These are phyloP conservation scores for Aspergillus alliaceus DNA, from an alignment of 2,329 filamentous ascomycete species.

Conservation along the genomic window DNA sequence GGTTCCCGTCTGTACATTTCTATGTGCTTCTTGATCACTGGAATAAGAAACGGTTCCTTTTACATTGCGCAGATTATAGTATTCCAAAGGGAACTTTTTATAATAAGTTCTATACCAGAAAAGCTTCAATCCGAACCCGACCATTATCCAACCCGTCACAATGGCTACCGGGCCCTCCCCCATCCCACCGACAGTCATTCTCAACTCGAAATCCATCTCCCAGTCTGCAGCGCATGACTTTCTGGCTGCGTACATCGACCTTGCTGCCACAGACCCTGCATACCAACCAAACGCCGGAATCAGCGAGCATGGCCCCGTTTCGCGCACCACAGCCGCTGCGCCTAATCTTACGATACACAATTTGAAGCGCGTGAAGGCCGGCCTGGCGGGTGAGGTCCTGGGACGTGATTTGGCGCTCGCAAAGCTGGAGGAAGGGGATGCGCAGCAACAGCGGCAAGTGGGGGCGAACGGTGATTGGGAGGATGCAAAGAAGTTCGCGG, in stretches of 20 bases:
- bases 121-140: no score
- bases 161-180: conserved; percentile 40
- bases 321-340: conserved; percentile 40
- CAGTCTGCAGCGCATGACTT: conserved; percentile 43
- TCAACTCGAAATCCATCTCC: conserved; percentile 35
- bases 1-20: neutral
- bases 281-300: conserved; percentile 47
- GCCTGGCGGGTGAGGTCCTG: conserved; percentile 43
- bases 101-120: neutral
- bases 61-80: neutral
- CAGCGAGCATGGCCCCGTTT: conserved; percentile 44
- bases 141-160: conserved; percentile 13
- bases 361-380: conserved; percentile 46
- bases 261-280: conserved; percentile 42
- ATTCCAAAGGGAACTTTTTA: neutral
- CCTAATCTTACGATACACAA: conserved; percentile 47
- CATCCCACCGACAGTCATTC: conserved; percentile 39
- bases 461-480: conserved; percentile 35
- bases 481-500: conserved; percentile 38
- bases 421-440: conserved; percentile 36
- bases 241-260: conserved; percentile 43
- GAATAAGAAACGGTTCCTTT: neutral
- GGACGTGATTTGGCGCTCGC: conserved; percentile 41
- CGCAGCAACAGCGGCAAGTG: conserved; percentile 24
- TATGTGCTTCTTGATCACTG: neutral